Base-by-base conservation (phyloP, 805 yeast genomes). In the Candida khao-thaluensis region DNA sequence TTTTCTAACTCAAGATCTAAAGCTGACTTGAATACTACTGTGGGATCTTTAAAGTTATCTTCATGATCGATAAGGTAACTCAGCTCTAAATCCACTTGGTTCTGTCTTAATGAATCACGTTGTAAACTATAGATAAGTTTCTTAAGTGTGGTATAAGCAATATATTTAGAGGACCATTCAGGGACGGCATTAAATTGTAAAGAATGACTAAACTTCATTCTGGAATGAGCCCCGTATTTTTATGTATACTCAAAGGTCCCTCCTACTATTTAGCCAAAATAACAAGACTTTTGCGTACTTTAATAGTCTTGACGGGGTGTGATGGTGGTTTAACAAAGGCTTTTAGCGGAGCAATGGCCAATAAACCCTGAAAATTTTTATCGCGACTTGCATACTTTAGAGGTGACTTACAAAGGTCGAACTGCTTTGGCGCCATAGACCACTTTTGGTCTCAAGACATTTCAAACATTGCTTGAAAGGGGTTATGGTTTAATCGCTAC, bases 131-230 rank as follows among this genome's bases (percentile, higher is more conserved):
- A 91, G 20, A 90, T 85, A 29, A 85, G 73, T 64, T 86, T 87
- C 60, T 93, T 91, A 43, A 93, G 69, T 26, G 85, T 81, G 1
- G 95, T 85, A 62, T 91, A 91, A 40, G 95, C 90, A 41, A 91
- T 82, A 62, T 91, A 91, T 58, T 85, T 80, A 18, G 95, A 81
- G 9, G 95, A 79, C 99, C 99, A 91, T 60, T 93, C 98, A 2
- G 99, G 97, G 4, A 93, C 98, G 17, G 98, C 96, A 62, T 91
- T 91, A 65, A 91, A 90, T 72, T 91, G 96, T 48, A 91, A 68
- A 5, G 96, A 86, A 57, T 90, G 96, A 17, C 95, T 84, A 66
- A 91, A 91, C 75, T 91, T 91, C 99, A 91, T 91, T 8, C 4
- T 12, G 26, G 9, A 20, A 16, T 4, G 7, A 12, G 30, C 14